phyloP scores from a whole-genome alignment of 176 grass and related monocot genomes.

The Oryza glaberrima region DNA sequence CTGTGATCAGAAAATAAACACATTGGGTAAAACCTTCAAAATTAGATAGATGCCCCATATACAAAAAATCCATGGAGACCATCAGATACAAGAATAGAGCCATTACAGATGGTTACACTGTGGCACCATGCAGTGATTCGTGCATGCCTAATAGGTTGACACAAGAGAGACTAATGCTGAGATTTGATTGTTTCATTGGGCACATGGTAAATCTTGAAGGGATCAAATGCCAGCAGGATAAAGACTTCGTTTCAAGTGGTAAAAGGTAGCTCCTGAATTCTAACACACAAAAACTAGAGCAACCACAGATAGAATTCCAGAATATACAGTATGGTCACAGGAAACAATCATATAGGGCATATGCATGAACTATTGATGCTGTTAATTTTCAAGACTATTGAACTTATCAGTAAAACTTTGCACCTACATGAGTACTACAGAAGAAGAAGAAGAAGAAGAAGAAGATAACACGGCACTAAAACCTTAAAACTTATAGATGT shows the following conservation, averaged over 20 bases:
- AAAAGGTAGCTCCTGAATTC: neutral
- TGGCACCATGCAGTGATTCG: neutral
- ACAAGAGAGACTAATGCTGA: neutral
- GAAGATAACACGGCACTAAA: neutral
- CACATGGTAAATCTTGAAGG: neutral
- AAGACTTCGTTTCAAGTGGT: too few relatives aligned
- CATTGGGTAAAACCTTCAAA: neutral
- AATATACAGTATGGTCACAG: neutral
- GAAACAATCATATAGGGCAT: neutral
- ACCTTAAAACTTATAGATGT: neutral
- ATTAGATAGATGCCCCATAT: neutral
- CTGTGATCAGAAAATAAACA: conserved; percentile 37
- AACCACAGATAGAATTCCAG: neutral
- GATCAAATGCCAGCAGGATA: neutral
- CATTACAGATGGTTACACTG: neutral
- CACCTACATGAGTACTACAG: neutral
- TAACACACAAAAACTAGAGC: neutral
- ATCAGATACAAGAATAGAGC: neutral
- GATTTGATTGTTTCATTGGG: neutral
- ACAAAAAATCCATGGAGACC: neutral
- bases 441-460: neutral
- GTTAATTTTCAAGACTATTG: neutral
- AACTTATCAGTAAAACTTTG: neutral
- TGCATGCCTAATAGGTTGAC: neutral
- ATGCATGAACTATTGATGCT: neutral